Base-by-base conservation (phyloP, 352 stramenopile genomes). In the Thalassiosira exigua region DNA sequence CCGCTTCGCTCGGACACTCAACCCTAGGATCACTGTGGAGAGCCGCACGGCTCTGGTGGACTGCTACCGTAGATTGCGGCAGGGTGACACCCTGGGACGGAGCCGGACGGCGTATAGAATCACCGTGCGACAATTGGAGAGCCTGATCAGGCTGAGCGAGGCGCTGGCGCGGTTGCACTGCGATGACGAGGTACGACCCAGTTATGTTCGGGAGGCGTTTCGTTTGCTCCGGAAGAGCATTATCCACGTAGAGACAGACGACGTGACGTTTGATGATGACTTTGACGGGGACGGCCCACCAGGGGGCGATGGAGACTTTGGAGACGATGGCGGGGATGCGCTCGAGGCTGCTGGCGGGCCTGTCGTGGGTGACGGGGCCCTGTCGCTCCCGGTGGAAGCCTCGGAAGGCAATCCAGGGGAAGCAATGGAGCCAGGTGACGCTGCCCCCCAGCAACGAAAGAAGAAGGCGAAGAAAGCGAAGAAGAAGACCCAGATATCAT, bases 201-300 rank as follows among this genome's bases (percentile, higher is more conserved):
- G 89, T 22, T 97, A 98, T 84, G 96, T 99, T 3, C 73, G 97
- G 61, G 97, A 99, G 82, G 97, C 98, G 0, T 99, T 98, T 72
- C 92, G 97, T 0, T 80, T 99, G 2, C 84, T 99, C 24, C 96
- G 97, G 79, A 99, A 98, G 75, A 98, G 94, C 41, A 99, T 99
- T 71, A 99, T 99, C 76, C 96, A 98, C 89, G 97, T 99, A 1
- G 97, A 99, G 70, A 98, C 95, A 50, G 95, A 98, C 73, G 96
- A 98, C 86, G 95, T 99, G 3, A 94, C 97, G 70, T 94, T 98
- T 22, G 94, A 96, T 12, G n/a, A n/a, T n/a, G n/a, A n/a, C n/a
- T n/a, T n/a, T n/a, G 89, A 95, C 0, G 88, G 75, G 12, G 89
- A 95, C 19, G 82, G 84, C 3, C 70, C 81, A 64, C 77, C 95